Base-by-base conservation (phyloP, 441 rosid genomes). In the Breynia disticha region DNA sequence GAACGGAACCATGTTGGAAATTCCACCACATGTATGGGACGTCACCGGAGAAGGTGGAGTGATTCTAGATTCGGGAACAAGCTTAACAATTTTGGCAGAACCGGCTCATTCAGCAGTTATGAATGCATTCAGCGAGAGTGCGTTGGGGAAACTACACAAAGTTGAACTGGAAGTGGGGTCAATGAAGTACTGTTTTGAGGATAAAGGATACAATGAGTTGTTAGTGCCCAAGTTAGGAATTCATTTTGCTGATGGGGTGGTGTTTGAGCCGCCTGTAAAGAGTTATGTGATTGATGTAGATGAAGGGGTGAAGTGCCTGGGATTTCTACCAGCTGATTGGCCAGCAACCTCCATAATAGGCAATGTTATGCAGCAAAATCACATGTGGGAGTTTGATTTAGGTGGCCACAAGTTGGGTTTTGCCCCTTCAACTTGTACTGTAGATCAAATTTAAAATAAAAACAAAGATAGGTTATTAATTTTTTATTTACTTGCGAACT, bases 321-420 rank as follows among this genome's bases (percentile, higher is more conserved):
- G 57, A 19, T 54, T 72, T 32, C 0, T 7, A 1, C 11, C 42
- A 0, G 2, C 18, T 4, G 14, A 0, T 0, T 50, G 55, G 57
- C 65, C 54, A 22, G 67, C 48, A 1, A 1, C 11, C 22, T n/a
- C 54, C 0, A 50, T 67, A 1, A 35, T 67, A 12, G 72, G 76
- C 1, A 72, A 61, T 12, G 38, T 72, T 37, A 14, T 72, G 62
- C 72, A 64, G 48, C 72, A 64, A 57, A 67, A 67, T 55, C 70
- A 67, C 47, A 35, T 63, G 24, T 72, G 76, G 72, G 70, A 67
- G 49, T 72, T 54, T 38, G 72, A 67, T 44, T 46, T 72, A 11
- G 39, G 9, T 1, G 12, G 12, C 2, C 11, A n/a, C 17, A 60
- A 14, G 58, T 7, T 72, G 65, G 69, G 70, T 8, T 72, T 64